Conservation (phyloP, 768 basidiomycete species). For the Rhizopogon vinicolor region DNA sequence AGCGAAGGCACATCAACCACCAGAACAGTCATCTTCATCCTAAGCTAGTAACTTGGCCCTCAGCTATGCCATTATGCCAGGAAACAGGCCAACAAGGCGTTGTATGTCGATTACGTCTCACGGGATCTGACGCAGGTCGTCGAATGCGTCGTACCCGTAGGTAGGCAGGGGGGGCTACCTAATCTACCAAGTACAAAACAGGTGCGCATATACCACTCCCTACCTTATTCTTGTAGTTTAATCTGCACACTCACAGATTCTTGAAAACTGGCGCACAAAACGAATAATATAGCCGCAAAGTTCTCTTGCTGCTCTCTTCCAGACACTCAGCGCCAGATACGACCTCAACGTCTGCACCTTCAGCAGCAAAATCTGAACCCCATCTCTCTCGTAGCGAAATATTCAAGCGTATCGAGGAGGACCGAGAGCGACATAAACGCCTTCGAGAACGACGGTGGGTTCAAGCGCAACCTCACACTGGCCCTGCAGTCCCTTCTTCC, state of each 20-base stretch:
- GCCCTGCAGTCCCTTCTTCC: no score
- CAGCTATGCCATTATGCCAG: constrained; percentile 7
- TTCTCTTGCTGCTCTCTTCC: not conserved
- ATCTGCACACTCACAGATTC: constrained; percentile 46
- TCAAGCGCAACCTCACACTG: no score
- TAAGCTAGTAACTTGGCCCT: constrained; percentile 27
- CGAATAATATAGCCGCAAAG: constrained; percentile 71
- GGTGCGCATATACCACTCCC: constrained; percentile 37
- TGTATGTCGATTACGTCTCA: constrained; percentile 74
- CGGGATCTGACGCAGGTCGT: constrained; percentile 74
- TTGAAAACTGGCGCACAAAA: constrained; percentile 89
- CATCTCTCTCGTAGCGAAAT: constrained; percentile 55
- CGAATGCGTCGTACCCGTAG: constrained; percentile 82
- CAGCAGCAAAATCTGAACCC: not conserved
- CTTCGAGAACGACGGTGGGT: constrained; percentile 80
- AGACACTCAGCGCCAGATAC: constrained; percentile 15
- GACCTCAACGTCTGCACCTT: constrained; percentile 16
- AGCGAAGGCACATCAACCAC: constrained; percentile 49
- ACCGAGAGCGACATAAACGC: constrained; percentile 84
- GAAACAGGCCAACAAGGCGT: constrained; percentile 36
- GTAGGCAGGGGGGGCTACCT: constrained; percentile 80
- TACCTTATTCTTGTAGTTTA: not conserved
- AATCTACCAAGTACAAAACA: constrained; percentile 87
- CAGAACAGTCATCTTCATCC: constrained; percentile 21
- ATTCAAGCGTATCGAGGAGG: constrained; percentile 87